phyloP scores from a whole-genome alignment of 1,284 basidiomycete genomes.

The Ceratobasidium sp. region DNA sequence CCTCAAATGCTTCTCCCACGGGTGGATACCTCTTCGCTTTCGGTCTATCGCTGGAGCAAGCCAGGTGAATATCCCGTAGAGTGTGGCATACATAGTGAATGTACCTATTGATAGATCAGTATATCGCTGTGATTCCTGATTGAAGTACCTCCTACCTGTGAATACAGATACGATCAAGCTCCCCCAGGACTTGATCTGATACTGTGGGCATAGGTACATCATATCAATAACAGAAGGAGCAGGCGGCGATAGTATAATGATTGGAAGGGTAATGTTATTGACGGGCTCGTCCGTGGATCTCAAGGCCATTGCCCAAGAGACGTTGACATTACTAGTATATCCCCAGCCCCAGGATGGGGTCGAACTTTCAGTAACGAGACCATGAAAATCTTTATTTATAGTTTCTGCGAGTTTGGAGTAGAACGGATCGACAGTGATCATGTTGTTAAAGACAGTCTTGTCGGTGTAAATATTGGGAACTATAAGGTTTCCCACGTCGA shows the following conservation, averaged over 20 bases:
- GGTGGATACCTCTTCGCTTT: neutral
- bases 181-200: neutral
- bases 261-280: conserved; percentile 6
- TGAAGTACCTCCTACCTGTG: neutral
- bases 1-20: too few relatives aligned
- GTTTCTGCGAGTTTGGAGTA: neutral
- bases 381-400: neutral
- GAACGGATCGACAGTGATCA: neutral
- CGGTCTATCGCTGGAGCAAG: neutral
- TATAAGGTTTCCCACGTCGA: neutral
- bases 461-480: neutral
- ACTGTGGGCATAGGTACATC: conserved; percentile 20
- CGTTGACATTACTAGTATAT: neutral
- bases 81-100: conserved; percentile 19
- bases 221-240: conserved; percentile 13
- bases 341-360: conserved; percentile 1
- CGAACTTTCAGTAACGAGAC: neutral
- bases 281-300: neutral
- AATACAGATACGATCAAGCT: conserved; percentile 9
- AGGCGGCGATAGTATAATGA: neutral
- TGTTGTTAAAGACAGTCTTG: neutral
- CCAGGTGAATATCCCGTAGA: too few relatives aligned
- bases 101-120: neutral
- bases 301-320: neutral
- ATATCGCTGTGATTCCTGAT: neutral